Percentiles rank a stretch among this genome's conserved stretches.
Conservation (phyloP, 345 rosid species). For the Salix suchowensis region DNA sequence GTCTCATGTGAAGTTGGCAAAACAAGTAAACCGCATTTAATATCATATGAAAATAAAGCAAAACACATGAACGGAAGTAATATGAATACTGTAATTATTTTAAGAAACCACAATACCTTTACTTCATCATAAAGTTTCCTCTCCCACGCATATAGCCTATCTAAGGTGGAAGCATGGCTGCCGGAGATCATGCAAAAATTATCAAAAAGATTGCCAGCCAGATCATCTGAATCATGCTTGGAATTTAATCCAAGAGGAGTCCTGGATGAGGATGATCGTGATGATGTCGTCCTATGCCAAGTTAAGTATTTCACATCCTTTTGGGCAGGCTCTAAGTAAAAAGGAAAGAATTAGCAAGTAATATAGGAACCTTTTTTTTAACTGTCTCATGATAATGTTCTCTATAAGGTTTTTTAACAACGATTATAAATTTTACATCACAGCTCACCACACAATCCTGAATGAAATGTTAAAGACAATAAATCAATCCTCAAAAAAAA, state of each 20-base stretch:
- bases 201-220: constrained; percentile 52
- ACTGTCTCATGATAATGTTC: not conserved
- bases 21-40: not conserved
- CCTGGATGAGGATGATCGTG: constrained; percentile 73
- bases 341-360: constrained; percentile 21
- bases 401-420: not conserved
- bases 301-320: constrained; percentile 61
- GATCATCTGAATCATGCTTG: constrained; percentile 61
- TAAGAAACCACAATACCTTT: constrained; percentile 50
- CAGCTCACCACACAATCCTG: not conserved
- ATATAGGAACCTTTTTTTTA: not conserved
- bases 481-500: not conserved
- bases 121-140: constrained; percentile 96
- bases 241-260: constrained; percentile 56
- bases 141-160: constrained; percentile 96
- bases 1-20: not conserved
- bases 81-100: not conserved
- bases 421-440: not conserved
- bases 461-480: not conserved
- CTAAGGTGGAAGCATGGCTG: constrained; percentile 92
- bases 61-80: not conserved
- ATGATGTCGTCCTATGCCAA: constrained; percentile 90
- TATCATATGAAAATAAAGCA: not conserved
- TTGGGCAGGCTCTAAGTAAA: constrained; percentile 63
- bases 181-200: constrained; percentile 82